Evolutionary conservation across 306 rosid genomes (phyloP).

Genomic region (Cucurbita argyrosperma): DNA sequence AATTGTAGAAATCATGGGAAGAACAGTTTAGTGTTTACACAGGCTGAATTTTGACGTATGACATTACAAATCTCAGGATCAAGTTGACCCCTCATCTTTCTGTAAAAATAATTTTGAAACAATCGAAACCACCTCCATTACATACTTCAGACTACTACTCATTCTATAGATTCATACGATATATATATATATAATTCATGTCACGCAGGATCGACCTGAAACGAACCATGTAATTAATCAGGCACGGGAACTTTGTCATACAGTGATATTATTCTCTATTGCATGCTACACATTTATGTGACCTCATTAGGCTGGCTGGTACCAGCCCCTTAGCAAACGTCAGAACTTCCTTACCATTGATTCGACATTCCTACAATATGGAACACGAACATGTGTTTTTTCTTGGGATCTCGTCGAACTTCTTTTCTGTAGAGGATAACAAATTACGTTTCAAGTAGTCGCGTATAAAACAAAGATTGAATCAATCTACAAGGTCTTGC

Average conservation of each 20-base stretch:
- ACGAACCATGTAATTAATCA: constrained; percentile 25
- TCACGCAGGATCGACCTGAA: constrained; percentile 32
- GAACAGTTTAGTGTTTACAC: not conserved
- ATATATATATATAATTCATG: constrained; percentile 8
- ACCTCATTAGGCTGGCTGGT: constrained; percentile 17
- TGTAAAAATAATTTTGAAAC: constrained; percentile 12
- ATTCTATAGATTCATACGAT: constrained; percentile 22
- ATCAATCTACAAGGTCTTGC: not conserved
- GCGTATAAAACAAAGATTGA: not conserved
- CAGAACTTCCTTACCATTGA: constrained; percentile 3
- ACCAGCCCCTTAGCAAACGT: constrained; percentile 26
- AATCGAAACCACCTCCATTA: constrained; percentile 16
- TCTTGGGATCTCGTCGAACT: constrained; percentile 54
- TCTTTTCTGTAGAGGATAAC: constrained; percentile 47
- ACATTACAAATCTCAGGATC: not conserved
- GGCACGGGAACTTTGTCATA: constrained; percentile 24
- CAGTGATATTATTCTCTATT: constrained; percentile 22
- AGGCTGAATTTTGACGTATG: not conserved
- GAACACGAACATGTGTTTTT: constrained; percentile 65
- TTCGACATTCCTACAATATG: constrained; percentile 38
- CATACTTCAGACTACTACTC: constrained; percentile 28
- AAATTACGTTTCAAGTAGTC: constrained; percentile 6
- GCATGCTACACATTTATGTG: constrained; percentile 17
- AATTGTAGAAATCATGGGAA: not conserved
- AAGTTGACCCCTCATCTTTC: not conserved